Conservation (phyloP, 108 stramenopile genomes). For the Cyclotella baltica region DNA sequence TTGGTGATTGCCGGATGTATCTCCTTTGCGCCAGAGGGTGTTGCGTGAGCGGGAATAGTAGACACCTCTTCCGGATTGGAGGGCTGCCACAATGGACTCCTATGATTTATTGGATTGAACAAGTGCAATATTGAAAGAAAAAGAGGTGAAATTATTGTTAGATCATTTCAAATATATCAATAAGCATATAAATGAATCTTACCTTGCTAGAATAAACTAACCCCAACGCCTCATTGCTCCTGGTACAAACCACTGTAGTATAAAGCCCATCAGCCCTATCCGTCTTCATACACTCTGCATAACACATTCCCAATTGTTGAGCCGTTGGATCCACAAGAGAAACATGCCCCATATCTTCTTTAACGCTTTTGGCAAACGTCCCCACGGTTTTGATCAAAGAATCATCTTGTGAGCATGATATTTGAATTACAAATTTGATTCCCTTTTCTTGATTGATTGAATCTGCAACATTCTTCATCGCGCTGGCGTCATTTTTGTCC, state of each 20-base stretch:
- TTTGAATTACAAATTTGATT: conserved; percentile 50
- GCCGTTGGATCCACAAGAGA: conserved; percentile 78
- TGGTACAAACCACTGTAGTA: conserved; percentile 95
- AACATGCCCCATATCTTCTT: conserved; percentile 62
- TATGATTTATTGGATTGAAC: too few relatives aligned
- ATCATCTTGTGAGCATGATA: conserved; percentile 12
- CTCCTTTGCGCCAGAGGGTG: conserved; percentile 95
- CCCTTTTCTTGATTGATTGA: conserved; percentile 22
- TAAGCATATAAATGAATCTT: conserved; percentile 25
- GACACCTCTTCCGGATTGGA: conserved; percentile 90
- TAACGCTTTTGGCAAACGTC: conserved; percentile 52
- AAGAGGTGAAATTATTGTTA: too few relatives aligned
- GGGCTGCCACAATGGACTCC: conserved; percentile 83
- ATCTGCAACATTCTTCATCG: conserved; percentile 1
- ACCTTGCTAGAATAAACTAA: conserved; percentile 93
- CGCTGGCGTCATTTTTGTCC: conserved; percentile 5
- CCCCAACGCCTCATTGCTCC: conserved; percentile 84
- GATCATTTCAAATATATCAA: neutral
- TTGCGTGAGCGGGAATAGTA: conserved; percentile 93
- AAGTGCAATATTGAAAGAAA: too few relatives aligned
- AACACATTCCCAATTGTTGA: conserved; percentile 62
- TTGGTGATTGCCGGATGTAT: conserved; percentile 94
- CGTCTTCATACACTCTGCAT: conserved; percentile 78
- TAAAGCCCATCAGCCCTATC: conserved; percentile 92
- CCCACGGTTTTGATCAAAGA: conserved; percentile 24